Evolutionary conservation across 2,329 filamentous ascomycete genomes (phyloP), one percentile per base, ranked within the genome.

Genomic region (Stachybotrys chartarum): DNA sequence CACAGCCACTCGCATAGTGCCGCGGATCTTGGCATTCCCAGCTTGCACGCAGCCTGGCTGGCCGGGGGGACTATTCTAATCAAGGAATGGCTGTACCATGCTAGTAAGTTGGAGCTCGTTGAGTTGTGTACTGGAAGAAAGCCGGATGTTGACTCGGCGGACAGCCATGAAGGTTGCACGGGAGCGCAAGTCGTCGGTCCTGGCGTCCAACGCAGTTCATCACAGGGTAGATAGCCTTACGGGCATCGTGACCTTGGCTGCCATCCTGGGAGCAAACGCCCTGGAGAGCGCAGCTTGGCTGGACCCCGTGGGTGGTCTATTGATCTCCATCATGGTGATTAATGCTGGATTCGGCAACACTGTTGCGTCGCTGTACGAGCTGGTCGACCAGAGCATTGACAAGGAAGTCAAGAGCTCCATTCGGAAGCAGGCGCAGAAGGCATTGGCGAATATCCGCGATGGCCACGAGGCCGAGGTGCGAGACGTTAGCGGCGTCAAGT

Each of bases 61-160:
- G 93, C 94, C 42, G 88, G 84, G 46, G 93, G 90, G 18, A 96
- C 91, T 2, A 94, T 99, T 56, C 72, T 91, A 30, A 78, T 97
- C 65, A 99, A 99, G 74, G 94, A 99, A 73, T 99, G 92, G 90
- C 78, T 99, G 30, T 99, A 97, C 69, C 87, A 88, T 77, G 91
- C 93, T 60, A 99, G 93, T 94, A 84, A 78, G 89, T 83, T n/a
- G 50, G 12, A 24, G 12, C 10, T 42, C 31, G 39, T 6, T 4
- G 8, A 11, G 14, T 18, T 30, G 24, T 31, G 6, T 32, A 51
- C 30, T 16, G 3, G 24, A 50, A 32, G 24, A 10, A 18, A 6
- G 12, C 24, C 18, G 30, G 17, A 51, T 3, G 16, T 10, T 48
- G 10, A 17, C 8, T 48, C 10, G 48, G 52, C 52, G 42, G 58